Conservation (phyloP, 1,139 yeast genomes). For the Geotrichum carabidarum region DNA sequence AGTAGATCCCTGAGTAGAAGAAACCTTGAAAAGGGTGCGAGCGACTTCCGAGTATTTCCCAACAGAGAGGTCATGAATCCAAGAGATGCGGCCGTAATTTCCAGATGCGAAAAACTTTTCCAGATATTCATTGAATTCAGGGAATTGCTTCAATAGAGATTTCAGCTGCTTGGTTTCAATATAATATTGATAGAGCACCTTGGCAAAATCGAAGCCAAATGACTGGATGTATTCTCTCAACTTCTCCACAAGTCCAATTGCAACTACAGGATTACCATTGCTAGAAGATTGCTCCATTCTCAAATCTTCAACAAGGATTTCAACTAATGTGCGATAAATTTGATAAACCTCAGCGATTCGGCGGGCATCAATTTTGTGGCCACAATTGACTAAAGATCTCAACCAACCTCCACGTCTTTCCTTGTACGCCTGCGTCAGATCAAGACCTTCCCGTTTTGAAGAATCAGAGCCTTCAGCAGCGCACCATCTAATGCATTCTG, state of each 20-base stretch:
- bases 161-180: slow-evolving; percentile 51
- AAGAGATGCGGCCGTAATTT: slow-evolving; percentile 55
- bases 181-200: slow-evolving; percentile 57
- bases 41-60: slow-evolving; percentile 51
- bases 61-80: slow-evolving; percentile 65
- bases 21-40: slow-evolving; percentile 36
- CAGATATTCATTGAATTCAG: slow-evolving; percentile 49
- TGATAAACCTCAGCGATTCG: slow-evolving; percentile 60
- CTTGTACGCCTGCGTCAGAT: slow-evolving; percentile 25
- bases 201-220: slow-evolving; percentile 68
- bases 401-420: slow-evolving; percentile 49
- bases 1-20: slow-evolving; percentile 36
- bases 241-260: slow-evolving; percentile 26
- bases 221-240: slow-evolving; percentile 53
- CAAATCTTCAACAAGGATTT: slow-evolving; percentile 52
- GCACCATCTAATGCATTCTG: slow-evolving; percentile 31
- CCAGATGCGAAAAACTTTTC: slow-evolving; percentile 49
- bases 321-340: slow-evolving; percentile 63
- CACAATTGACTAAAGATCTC: slow-evolving; percentile 45
- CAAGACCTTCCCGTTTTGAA: slow-evolving; percentile 22
- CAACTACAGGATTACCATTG: slow-evolving; percentile 31
- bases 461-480: slow-evolving; percentile 8
- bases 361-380: slow-evolving; percentile 51
- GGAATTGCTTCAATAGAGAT: slow-evolving; percentile 53
- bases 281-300: slow-evolving; percentile 24